Evolutionary conservation across 164 flowering plant species (phyloP), one percentile per base, ranked within the genome.

Genomic region (Sedum album): DNA sequence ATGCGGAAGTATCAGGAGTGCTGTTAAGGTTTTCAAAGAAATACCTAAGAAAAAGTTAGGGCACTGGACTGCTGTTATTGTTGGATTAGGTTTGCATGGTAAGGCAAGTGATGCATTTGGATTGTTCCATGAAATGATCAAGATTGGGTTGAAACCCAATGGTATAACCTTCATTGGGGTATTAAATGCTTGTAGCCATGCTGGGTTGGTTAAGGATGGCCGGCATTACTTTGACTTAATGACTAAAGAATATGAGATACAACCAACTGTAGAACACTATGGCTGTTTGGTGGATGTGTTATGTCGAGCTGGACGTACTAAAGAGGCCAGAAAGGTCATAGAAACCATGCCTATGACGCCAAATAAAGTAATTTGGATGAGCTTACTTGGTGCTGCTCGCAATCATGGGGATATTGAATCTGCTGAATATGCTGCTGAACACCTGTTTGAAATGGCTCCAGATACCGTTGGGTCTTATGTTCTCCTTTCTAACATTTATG

Each of bases 211-310:
- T 7, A 79, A 78, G 23, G 17, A 28, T 11, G 88, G 90, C 15
- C 65, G 18, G 15, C 48, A 68, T 67, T 83, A 77, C 69, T 84
- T 84, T 65, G 69, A 71, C 31, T 63, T 44, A 46, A 83, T 82
- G 87, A 60, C 26, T 14, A 44, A 38, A n/a, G 41, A 66, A 42
- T 81, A 78, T 49, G 62, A 68, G 26, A 68, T 86, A 55, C 38
- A 67, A 7, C 73, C 28, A 39, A 79, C 79, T 33, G 72, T 81
- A 7, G 85, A 80, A 75, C 87, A 83, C 41, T 85, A 75, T 75
- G 84, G 85, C 49, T 85, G 89, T 69, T 76, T 81, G 84, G 77
- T 83, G 25, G 87, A 83, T 74, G 76, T 85, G 26, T 76, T 83
- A 33, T 84, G 87, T 23, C 78, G 87, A 65, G 76, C 75, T 13